A percentile compares a stretch with the other conserved stretches of the same genome.
phyloP scores from a whole-genome alignment of 805 yeast genomes.

The Kodamaea lidongshanica region DNA sequence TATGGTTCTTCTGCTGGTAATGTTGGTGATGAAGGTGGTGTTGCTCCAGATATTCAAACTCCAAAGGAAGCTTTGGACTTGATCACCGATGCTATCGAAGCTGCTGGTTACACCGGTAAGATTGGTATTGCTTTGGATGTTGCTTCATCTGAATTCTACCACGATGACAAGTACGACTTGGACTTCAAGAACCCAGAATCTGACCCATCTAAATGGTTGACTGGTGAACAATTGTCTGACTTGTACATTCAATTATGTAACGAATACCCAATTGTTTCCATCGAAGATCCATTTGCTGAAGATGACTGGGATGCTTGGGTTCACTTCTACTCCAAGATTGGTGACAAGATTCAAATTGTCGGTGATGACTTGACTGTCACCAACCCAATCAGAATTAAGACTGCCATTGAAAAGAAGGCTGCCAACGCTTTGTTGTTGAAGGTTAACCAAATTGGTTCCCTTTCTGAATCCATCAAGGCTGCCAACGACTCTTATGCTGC shows the following conservation, averaged over 20 bases:
- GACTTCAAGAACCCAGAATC: constrained; percentile 97
- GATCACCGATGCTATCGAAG: constrained; percentile 80
- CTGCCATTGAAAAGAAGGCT: constrained; percentile 94
- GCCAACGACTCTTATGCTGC: constrained; percentile 93
- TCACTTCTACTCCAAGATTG: constrained; percentile 67
- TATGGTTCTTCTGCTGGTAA: constrained; percentile 99
- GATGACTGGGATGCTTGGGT: constrained; percentile 99
- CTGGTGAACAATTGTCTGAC: constrained; percentile 81
- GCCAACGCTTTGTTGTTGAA: constrained; percentile 92
- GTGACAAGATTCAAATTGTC: constrained; percentile 78
- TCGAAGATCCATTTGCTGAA: constrained; percentile 99
- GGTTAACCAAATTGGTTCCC: constrained; percentile 98
- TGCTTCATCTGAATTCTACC: constrained; percentile 97
- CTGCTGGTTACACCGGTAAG: constrained; percentile 93
- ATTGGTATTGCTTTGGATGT: constrained; percentile 90
- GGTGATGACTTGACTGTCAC: constrained; percentile 99
- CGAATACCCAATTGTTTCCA: constrained; percentile 95
- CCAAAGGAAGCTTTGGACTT: constrained; percentile 97
- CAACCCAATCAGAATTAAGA: constrained; percentile 89
- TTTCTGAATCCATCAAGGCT: constrained; percentile 94
- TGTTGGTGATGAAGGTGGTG: constrained; percentile 99
- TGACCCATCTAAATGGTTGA: constrained; percentile 84
- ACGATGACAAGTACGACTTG: constrained; percentile 94
- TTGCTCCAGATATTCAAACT: constrained; percentile 94
- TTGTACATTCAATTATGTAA: constrained; percentile 73